Base-by-base conservation (phyloP, 2,329 filamentous ascomycete genomes). In the Penicillium sp. region DNA sequence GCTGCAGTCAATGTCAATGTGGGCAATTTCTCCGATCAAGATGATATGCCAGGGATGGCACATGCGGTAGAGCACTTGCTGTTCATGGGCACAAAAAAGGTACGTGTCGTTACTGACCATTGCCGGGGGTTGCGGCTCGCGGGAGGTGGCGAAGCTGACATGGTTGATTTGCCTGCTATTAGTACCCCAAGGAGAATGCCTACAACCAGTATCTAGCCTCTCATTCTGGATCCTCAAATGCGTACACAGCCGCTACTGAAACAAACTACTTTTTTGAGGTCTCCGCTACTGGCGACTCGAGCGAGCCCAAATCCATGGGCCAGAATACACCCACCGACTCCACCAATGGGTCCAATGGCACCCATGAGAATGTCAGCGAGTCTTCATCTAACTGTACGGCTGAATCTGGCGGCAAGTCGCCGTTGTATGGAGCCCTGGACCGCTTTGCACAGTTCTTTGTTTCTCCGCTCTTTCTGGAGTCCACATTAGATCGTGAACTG, bases 211-310 rank as follows among this genome's bases (percentile, higher is more conserved):
- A 94, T 64, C 79, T 98, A 38, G 86, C 89, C 36, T 78, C 87
- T 44, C 85, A 96, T 64, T 94, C 89, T 7, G 93, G 93, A 39
- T 82, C 84, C 60, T 95, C 90, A 18, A 98, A 98, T 65, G 93
- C 93, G 39, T 97, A 94, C 66, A 98, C 93, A 1, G 89, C 86
- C 11, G 76, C 87, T 4, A 95, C 88, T 1, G 94, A 91, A 36
- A 98, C 93, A 49, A 97, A 97, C 70, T 98, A 94, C 72, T 97
- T 87, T 69, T 98, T 98, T 63, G 93, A 98, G 60, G 83, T 97
- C 42, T 87, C 87, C 14, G 88, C 89, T 20, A 87, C 87, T 36
- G 79, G 84, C 9, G 72, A 72, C 31, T 63, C 69, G 2, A 48
- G 49, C 60, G 68, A 53, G 19, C 50, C 56, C 9, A 47, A 51